Evolutionary conservation across 768 basidiomycete species (phyloP), one percentile per base, ranked within the genome.

Genomic region (Multifurca ochricompacta): DNA sequence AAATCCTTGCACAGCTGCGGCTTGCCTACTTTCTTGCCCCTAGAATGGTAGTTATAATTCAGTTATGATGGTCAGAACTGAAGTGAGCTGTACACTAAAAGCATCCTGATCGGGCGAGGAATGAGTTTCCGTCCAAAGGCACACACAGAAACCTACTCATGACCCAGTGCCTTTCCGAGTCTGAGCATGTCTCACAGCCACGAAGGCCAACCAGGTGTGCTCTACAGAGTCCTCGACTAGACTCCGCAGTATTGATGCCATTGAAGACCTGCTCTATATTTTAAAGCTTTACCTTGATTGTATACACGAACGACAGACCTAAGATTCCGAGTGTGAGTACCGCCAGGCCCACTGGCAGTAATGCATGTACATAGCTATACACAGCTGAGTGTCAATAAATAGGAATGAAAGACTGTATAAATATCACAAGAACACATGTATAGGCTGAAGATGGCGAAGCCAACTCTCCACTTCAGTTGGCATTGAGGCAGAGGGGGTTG

Each of bases 291-390:
- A 14, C 21, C 25, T 21, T 21, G 31, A 28, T 28, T 21, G 34
- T 4, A 47, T 6, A 30, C 43, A 21, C n/a, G n/a, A 36, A 2
- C 32, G 18, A 35, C 45, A 34, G 13, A 58, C 55, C 44, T 60
- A 55, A 37, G 59, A 63, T 43, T 16, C 60, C 59, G 19, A 66
- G 51, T 4, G 39, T 62, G 13, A 69, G 54, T 43, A 64, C 67
- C 14, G 56, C 54, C n/a, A 67, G 40, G 3, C 66, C 66, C 18
- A n/a, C n/a, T n/a, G n/a, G n/a, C n/a, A 65, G 43, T 11, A 63
- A 31, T 21, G 61, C 65, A 51, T 69, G 68, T 3, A 59, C 7
- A 36, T 64, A 62, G 49, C 66, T 67, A 51, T 67, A 64, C n/a
- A 66, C 18, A 61, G 66, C 41, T 62, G 51, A 39, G 49, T 13